Percentiles rank a stretch among this genome's conserved stretches.
phyloP scores from a whole-genome alignment of 345 rosid species.

The Gossypium rotundifolium region DNA sequence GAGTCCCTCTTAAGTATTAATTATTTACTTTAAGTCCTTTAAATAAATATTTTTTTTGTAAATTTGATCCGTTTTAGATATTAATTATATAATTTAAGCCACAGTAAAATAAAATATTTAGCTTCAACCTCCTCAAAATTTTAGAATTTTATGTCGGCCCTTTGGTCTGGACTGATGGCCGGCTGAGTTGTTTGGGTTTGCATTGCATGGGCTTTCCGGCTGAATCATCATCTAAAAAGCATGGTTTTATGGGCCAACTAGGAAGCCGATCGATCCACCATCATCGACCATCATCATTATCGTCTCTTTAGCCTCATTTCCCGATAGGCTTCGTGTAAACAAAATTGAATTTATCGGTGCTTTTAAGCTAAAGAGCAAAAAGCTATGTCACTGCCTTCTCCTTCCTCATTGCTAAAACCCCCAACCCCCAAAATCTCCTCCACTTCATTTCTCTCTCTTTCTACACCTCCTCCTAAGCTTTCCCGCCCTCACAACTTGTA shows the following conservation, averaged over 20 bases:
- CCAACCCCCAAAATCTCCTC: constrained; percentile 1
- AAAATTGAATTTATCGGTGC: not conserved
- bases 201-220: no score
- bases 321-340: not conserved
- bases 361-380: not conserved
- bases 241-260: not conserved
- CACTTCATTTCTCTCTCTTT: not conserved
- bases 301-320: not conserved
- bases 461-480: not conserved
- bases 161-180: no score
- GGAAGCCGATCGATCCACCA: not conserved
- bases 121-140: no score
- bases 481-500: constrained; percentile 1
- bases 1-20: no score
- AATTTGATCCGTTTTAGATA: no score
- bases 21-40: no score
- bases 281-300: not conserved
- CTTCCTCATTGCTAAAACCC: not conserved
- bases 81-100: no score
- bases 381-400: not conserved
- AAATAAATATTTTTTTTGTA: no score
- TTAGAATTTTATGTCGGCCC: no score
- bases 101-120: no score
- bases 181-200: no score
- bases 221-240: no score